Conservation (phyloP, 495 filamentous ascomycete genomes). For the Penicillium antarcticum region DNA sequence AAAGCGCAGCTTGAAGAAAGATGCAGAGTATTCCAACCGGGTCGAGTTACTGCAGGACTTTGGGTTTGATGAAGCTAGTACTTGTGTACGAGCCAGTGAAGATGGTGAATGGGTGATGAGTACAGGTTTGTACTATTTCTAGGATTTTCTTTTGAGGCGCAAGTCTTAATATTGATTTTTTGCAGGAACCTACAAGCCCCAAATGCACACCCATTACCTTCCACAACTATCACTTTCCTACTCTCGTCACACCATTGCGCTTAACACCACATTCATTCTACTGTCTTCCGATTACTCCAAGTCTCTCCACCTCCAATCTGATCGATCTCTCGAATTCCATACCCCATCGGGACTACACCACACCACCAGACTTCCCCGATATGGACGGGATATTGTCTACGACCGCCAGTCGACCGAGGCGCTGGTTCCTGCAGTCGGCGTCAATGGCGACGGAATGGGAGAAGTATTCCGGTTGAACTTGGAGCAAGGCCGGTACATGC, state of each 20-base stretch:
- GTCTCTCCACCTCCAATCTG: constrained; percentile 87
- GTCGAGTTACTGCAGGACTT: constrained; percentile 97
- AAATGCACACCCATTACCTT: constrained; percentile 93
- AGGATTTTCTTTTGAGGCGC: background rate
- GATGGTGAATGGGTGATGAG: constrained; percentile 99
- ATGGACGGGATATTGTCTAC: constrained; percentile 86
- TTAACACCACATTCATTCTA: constrained; percentile 92
- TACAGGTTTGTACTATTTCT: constrained; percentile 60
- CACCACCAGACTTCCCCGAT: constrained; percentile 80
- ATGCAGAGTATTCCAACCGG: constrained; percentile 87
- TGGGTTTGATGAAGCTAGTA: constrained; percentile 97
- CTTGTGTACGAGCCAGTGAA: constrained; percentile 85
- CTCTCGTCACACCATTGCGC: constrained; percentile 83
- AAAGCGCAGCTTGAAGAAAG: constrained; percentile 90
- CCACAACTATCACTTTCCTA: constrained; percentile 91
- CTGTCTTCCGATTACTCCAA: constrained; percentile 95
- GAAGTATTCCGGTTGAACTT: constrained; percentile 93
- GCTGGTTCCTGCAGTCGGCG: constrained; percentile 81
- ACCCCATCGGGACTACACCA: constrained; percentile 88
- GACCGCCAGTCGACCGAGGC: constrained; percentile 83
- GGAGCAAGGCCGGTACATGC: constrained; percentile 87
- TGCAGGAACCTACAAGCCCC: constrained; percentile 83
- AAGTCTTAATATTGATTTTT: constrained; percentile 11
- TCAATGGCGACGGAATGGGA: constrained; percentile 77
- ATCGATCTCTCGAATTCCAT: constrained; percentile 91